A percentile compares a stretch with the other conserved stretches of the same genome.
Evolutionary conservation across 1,139 yeast genomes (phyloP).

Genomic region (Lodderomyces metapsilosis): DNA sequence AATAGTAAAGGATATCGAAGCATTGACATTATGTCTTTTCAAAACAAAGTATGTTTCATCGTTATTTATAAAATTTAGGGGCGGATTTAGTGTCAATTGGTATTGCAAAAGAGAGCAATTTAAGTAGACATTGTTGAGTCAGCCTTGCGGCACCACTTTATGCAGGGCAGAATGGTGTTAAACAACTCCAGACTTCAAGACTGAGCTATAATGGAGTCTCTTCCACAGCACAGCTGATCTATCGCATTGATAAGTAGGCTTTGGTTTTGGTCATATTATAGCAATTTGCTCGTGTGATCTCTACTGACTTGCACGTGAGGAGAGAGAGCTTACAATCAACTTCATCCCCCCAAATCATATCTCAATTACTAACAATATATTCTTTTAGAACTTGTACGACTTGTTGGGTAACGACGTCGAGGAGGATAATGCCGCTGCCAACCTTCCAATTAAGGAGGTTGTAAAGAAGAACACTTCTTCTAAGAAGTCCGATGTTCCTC

Average conservation of each 20-base stretch:
- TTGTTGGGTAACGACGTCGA: conserved; percentile 79
- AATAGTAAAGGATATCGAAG: conserved; percentile 6
- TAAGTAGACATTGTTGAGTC: neutral
- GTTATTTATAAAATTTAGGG: neutral
- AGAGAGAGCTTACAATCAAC: no score
- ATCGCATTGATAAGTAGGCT: no score
- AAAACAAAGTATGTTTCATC: conserved; percentile 45
- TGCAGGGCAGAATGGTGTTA: no score
- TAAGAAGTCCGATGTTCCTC: conserved; percentile 85
- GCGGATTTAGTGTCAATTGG: neutral
- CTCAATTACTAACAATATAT: conserved; percentile 6
- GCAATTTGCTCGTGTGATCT: conserved; percentile 8
- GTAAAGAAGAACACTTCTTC: conserved; percentile 83
- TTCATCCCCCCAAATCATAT: neutral
- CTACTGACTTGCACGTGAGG: neutral
- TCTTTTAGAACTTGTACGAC: conserved; percentile 43
- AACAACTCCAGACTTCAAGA: no score
- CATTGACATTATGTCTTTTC: conserved; percentile 40
- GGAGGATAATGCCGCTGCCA: conserved; percentile 49
- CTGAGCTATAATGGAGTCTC: no score
- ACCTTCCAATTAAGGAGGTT: conserved; percentile 64
- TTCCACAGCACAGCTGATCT: no score
- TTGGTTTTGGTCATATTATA: no score
- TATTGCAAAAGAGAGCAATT: neutral
- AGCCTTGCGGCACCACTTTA: conserved; percentile 1